Conservation (phyloP, 2,329 filamentous ascomycete genomes). For the Cryphonectria parasitica region DNA sequence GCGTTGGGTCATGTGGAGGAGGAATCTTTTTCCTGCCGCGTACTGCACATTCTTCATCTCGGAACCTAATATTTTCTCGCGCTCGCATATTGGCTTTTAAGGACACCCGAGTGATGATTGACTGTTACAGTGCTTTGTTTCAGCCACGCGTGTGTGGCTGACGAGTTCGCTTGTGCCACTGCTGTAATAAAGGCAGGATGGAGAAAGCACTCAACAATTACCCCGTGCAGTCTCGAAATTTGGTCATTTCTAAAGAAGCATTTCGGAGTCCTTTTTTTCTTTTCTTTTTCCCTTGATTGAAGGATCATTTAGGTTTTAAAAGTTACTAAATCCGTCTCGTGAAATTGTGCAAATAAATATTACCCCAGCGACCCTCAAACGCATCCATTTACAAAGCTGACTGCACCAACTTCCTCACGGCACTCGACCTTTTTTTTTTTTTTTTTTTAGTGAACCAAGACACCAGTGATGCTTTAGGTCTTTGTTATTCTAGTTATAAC, state of each 20-base stretch:
- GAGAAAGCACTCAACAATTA: not conserved
- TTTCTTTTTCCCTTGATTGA: not conserved
- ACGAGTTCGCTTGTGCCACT: not conserved
- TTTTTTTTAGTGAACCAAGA: not conserved
- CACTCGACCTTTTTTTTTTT: too few relatives aligned
- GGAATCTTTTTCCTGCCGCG: not conserved
- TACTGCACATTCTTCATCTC: not conserved
- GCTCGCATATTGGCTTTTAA: not conserved
- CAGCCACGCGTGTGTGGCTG: not conserved
- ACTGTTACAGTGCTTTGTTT: not conserved
- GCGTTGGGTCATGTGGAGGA: not conserved
- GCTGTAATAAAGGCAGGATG: not conserved
- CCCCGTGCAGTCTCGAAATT: not conserved
- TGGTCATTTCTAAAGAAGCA: not conserved
- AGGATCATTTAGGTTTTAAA: not conserved
- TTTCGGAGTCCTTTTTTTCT: not conserved
- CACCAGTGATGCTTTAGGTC: not conserved
- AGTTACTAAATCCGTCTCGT: not conserved
- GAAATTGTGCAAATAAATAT: not conserved
- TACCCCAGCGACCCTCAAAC: not conserved
- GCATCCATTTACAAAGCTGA: constrained; percentile 2
- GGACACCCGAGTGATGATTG: not conserved
- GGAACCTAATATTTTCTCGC: not conserved
- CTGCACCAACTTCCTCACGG: not conserved
- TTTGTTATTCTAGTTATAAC: not conserved